Conservation (phyloP, 2,329 filamentous ascomycete genomes). For the Fusarium nodosum region DNA sequence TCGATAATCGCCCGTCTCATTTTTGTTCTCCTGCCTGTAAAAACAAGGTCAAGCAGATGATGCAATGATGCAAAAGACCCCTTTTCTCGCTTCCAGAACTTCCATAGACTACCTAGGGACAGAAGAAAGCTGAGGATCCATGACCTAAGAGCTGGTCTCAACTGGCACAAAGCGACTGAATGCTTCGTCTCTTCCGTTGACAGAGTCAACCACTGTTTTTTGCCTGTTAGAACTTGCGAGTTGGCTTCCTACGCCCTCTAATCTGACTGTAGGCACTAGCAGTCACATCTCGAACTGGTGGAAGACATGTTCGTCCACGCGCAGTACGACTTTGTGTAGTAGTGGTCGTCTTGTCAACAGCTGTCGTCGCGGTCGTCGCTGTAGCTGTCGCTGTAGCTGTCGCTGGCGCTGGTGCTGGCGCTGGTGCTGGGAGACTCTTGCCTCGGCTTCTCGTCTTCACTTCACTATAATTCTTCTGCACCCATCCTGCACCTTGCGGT, state of each 20-base stretch:
- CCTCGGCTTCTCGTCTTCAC: constrained; percentile 39
- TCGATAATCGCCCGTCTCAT: constrained; percentile 2
- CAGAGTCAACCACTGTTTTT: not conserved
- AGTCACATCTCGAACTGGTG: constrained; percentile 33
- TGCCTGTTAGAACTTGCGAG: constrained; percentile 37
- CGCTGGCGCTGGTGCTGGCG: no score
- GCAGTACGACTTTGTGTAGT: constrained; percentile 5
- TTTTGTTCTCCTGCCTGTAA: constrained; percentile 5
- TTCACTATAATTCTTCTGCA: constrained; percentile 39
- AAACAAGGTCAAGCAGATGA: not conserved
- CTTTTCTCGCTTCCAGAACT: constrained; percentile 11
- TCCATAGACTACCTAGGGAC: constrained; percentile 10
- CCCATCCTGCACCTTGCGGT: constrained; percentile 40
- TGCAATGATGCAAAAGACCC: constrained; percentile 4
- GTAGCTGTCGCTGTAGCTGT: constrained; percentile 7
- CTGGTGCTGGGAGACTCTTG: constrained; percentile 40
- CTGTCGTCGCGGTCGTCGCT: not conserved
- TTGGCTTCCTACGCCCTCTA: constrained; percentile 41
- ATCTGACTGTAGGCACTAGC: constrained; percentile 47
- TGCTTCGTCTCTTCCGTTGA: not conserved
- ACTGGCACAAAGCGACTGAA: not conserved
- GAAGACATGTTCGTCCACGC: constrained; percentile 37
- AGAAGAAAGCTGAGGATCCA: not conserved
- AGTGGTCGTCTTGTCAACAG: constrained; percentile 2
- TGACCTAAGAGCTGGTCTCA: not conserved